phyloP scores from a whole-genome alignment of 768 basidiomycete species.

The Leccinum imitatum region DNA sequence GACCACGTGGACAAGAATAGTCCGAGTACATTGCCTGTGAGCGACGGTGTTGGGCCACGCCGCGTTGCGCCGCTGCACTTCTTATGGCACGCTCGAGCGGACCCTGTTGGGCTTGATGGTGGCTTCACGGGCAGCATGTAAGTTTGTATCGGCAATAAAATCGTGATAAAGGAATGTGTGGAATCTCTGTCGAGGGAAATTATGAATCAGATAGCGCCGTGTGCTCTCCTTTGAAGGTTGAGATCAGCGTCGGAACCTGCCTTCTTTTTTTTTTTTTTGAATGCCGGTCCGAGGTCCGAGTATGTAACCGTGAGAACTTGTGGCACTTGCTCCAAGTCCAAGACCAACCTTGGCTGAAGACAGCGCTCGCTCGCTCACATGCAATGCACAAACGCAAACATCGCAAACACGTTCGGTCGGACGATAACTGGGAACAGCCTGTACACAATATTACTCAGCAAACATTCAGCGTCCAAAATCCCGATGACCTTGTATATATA shows the following conservation, averaged over 20 bases:
- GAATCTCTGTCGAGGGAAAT: background rate
- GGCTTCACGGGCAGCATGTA: background rate
- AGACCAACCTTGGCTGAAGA: no score
- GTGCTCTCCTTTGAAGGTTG: background rate
- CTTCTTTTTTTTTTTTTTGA: background rate
- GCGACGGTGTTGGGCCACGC: background rate
- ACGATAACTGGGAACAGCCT: conserved; percentile 12
- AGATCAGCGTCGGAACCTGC: background rate
- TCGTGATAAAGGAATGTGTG: background rate
- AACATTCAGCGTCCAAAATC: background rate
- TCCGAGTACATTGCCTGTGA: background rate
- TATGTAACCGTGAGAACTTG: background rate
- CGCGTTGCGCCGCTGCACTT: background rate
- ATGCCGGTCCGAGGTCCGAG: background rate
- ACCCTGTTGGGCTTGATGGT: background rate
- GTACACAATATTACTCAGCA: background rate
- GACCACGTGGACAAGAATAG: background rate
- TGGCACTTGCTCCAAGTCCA: background rate
- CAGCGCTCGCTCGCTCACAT: background rate
- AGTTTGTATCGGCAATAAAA: background rate
- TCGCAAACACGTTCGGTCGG: conserved; percentile 8
- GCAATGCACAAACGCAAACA: conserved; percentile 30
- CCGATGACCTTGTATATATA: background rate
- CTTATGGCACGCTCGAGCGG: background rate
- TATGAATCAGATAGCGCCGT: background rate